Base-by-base conservation (phyloP, 768 basidiomycete genomes). In the Gymnopilus junonius region DNA sequence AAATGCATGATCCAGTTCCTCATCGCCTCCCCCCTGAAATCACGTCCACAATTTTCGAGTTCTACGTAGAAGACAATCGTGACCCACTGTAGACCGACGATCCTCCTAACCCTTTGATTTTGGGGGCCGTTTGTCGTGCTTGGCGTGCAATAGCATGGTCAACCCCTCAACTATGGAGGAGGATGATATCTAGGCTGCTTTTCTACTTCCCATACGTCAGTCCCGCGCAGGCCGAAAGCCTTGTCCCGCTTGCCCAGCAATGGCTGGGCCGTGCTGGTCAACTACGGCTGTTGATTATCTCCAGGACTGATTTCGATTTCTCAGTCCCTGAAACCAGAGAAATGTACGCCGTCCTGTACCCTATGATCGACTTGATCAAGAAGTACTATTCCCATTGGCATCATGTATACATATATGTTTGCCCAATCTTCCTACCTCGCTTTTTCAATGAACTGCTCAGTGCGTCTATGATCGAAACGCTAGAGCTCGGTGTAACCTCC, bases 41-140 rank as follows among this genome's bases (percentile, higher is more conserved):
- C 21, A 25, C 23, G 23, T 46, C 45, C 23, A 25, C 23, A 46
- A 27, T 7, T 14, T 46, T 46, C 11, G 8, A 46, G 6, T 46
- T 25, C 20, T 46, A 46, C 14, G 20, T 21, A 2, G 4, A 23
- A 3, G 45, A 46, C 25, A 11, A 46, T 21, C 20, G 8, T 8
- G 4, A 43, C 1, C 21, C 5, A 21, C 4, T 43, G 4, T 43
- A n/a, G 42, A 7, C 35, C 35, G n/a, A 51, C 12, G 50, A 51
- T 8, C n/a, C 8, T 17, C 50, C 2, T 4, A 51, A 31, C 14
- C 50, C 50, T 3, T 32, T 21, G 37, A 29, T 8, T 14, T 14
- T 35, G 42, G 62, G 27, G 46, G 53, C 31, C 40, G 58, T 32
- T 55, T 58, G 17, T 58, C 45, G 27, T 42, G 59, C 20, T 32